Conservation (phyloP, 306 rosid species). For the Chamaecrista fasciculata region DNA sequence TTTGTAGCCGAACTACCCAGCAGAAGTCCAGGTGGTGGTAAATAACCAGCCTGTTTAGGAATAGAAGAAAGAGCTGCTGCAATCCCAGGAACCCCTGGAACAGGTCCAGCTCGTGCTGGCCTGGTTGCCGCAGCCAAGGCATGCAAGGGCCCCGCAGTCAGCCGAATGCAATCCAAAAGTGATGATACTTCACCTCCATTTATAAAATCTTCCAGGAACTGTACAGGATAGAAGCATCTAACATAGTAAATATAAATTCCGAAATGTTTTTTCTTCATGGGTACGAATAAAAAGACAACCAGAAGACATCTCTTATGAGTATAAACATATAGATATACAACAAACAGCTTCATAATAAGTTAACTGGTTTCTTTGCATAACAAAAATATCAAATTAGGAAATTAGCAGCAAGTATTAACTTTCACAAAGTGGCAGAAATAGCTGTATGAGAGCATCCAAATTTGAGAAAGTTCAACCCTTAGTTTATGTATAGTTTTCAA, state of each 20-base stretch:
- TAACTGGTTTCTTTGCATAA: slow-evolving; percentile 11
- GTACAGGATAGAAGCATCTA: slow-evolving; percentile 35
- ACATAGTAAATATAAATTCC: slow-evolving; percentile 8
- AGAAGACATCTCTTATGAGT: slow-evolving; percentile 10
- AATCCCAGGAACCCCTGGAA: slow-evolving; percentile 68
- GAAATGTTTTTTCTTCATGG: neutral
- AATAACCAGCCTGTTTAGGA: slow-evolving; percentile 71
- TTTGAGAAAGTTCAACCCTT: neutral
- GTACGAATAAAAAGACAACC: neutral
- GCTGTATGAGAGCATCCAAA: neutral
- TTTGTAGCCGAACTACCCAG: slow-evolving; percentile 56
- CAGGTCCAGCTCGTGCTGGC: slow-evolving; percentile 97
- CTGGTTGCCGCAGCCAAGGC: slow-evolving; percentile 98
- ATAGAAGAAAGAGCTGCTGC: slow-evolving; percentile 67
- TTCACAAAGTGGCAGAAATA: slow-evolving; percentile 6
- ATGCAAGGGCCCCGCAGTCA: slow-evolving; percentile 96
- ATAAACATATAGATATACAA: neutral
- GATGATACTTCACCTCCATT: slow-evolving; percentile 98
- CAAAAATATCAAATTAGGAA: slow-evolving; percentile 14
- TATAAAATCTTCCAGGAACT: slow-evolving; percentile 97
- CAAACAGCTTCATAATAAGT: slow-evolving; percentile 23
- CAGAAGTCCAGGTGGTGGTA: slow-evolving; percentile 67
- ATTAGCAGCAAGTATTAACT: slow-evolving; percentile 2
- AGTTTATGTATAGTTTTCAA: neutral
- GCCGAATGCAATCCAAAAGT: slow-evolving; percentile 97